Percentiles rank a stretch among this genome's conserved stretches.
phyloP scores from a whole-genome alignment of 164 flowering plant species.

The Buxus sempervirens region DNA sequence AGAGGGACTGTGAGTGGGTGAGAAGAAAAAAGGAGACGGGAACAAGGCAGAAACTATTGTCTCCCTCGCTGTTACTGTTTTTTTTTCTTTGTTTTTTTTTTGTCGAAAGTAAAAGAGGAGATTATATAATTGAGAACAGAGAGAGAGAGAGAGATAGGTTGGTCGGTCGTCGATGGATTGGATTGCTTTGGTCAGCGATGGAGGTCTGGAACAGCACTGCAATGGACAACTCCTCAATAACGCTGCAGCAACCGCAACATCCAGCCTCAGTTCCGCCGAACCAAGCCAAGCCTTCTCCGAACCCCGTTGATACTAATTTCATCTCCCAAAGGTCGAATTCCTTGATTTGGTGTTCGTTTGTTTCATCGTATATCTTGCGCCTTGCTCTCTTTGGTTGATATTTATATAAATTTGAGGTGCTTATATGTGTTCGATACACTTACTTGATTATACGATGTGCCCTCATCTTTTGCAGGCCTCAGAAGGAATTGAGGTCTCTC shows the following conservation, averaged over 20 bases:
- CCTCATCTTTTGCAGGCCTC: conserved; percentile 36
- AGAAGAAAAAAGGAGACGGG: too few species aligned
- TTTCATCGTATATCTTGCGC: too few species aligned
- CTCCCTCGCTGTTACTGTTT: too few species aligned
- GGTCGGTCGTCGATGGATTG: not conserved
- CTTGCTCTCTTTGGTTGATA: too few species aligned
- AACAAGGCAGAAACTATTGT: too few species aligned
- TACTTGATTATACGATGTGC: not conserved
- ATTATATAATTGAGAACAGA: too few species aligned
- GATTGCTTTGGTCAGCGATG: conserved; percentile 17
- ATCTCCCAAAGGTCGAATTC: conserved; percentile 47
- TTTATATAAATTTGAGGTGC: too few species aligned
- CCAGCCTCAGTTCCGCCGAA: conserved; percentile 31
- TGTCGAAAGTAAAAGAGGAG: too few species aligned
- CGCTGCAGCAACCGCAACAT: conserved; percentile 14
- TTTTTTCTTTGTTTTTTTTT: too few species aligned
- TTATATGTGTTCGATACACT: too few species aligned
- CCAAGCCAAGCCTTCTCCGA: conserved; percentile 36
- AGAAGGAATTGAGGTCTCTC: conserved; percentile 67
- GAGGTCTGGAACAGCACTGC: conserved; percentile 37
- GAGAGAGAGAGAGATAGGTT: too few species aligned
- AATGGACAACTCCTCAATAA: conserved; percentile 30
- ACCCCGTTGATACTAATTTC: conserved; percentile 44
- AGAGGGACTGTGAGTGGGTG: too few species aligned
- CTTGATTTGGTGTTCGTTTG: not conserved